Conservation (phyloP, 179 eudicot genomes). For the Heliamphora pulchella region DNA sequence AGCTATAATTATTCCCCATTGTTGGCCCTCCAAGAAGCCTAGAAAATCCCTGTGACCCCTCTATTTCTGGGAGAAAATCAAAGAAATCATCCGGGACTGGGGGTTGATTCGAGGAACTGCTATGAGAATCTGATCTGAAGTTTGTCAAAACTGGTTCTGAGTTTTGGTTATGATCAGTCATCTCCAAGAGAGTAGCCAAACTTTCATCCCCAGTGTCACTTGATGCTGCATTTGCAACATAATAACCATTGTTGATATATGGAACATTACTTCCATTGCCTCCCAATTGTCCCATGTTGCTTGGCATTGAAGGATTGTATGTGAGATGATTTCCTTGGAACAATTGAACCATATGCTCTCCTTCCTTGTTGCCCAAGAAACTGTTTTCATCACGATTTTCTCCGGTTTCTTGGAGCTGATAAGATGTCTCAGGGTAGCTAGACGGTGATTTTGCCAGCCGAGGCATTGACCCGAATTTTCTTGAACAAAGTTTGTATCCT, state of each 20-base stretch:
- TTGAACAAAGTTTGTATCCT: not conserved
- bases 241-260: not conserved
- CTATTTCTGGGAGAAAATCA: constrained; percentile 10
- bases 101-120: not conserved
- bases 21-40: not conserved
- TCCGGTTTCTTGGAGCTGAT: not conserved
- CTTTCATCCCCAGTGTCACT: not conserved
- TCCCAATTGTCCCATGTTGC: not conserved
- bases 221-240: not conserved
- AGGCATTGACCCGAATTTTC: constrained; percentile 18
- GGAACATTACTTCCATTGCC: not conserved
- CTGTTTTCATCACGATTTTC: not conserved
- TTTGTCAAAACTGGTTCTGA: too few species aligned
- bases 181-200: not conserved
- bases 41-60: not conserved
- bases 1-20: not conserved
- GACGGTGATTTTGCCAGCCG: not conserved
- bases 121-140: not conserved
- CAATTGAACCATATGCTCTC: not conserved
- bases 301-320: not conserved
- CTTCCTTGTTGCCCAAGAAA: not conserved
- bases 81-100: constrained; percentile 11
- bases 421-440: not conserved
- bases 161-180: not conserved
- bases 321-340: not conserved